A percentile compares a stretch with the other conserved stretches of the same genome.
Evolutionary conservation across 2,329 filamentous ascomycete species (phyloP).

Genomic region (Cercospora berteroae): DNA sequence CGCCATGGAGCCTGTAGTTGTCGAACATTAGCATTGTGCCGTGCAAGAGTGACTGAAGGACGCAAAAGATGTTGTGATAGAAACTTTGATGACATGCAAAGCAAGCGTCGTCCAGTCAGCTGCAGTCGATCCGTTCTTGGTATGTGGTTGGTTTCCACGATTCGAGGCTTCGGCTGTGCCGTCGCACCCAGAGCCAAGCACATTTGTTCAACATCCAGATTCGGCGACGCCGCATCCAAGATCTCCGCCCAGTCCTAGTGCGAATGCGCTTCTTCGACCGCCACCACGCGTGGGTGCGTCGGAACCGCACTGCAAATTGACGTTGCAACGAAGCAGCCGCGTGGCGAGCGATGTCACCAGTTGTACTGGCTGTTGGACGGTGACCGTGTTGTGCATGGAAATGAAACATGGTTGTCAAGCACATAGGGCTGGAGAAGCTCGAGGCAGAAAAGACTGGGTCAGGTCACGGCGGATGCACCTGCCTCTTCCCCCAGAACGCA

Average conservation of each 20-base stretch:
- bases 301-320: background rate
- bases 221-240: slow-evolving; percentile 3
- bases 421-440: slow-evolving; percentile 4
- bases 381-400: background rate
- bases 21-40: slow-evolving; percentile 19
- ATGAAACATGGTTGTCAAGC: background rate
- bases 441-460: background rate
- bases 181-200: slow-evolving; percentile 18
- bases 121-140: slow-evolving; percentile 10
- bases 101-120: slow-evolving; percentile 6
- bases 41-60: background rate
- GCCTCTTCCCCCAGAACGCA: background rate
- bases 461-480: background rate
- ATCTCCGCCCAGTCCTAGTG: background rate
- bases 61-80: background rate
- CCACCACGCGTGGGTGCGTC: background rate
- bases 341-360: background rate
- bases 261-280: background rate
- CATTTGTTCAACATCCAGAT: slow-evolving; percentile 10
- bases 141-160: slow-evolving; percentile 12
- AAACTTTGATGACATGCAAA: slow-evolving; percentile 7
- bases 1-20: slow-evolving; percentile 55
- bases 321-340: background rate
- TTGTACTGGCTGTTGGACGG: background rate
- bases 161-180: slow-evolving; percentile 20